Evolutionary conservation across 75 land plant species (phyloP).

Genomic region (Azolla pinnata): DNA sequence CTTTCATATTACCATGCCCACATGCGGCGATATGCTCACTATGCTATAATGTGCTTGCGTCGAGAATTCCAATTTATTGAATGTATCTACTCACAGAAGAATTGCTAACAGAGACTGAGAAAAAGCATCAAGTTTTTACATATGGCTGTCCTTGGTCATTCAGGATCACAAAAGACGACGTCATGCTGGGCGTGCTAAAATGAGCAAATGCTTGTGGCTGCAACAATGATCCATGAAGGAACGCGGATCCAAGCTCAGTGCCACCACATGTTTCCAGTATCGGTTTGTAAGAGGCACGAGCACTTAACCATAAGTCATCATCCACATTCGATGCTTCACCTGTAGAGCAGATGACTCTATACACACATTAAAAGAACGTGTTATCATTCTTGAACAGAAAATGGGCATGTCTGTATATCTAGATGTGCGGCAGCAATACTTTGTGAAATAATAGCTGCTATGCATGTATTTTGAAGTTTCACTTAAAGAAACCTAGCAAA

Average conservation of each 20-base stretch:
- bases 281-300: constrained; percentile 61
- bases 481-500: too few species aligned
- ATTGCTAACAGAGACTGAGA: too few species aligned
- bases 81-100: not conserved
- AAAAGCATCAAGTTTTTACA: too few species aligned
- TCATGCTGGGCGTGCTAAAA: constrained; percentile 72
- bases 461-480: too few species aligned
- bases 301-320: constrained; percentile 93
- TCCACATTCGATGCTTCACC: constrained; percentile 84
- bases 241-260: constrained; percentile 73
- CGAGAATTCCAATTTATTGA: not conserved
- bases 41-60: too few species aligned
- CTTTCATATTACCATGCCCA: not conserved
- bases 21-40: not conserved
- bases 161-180: constrained; percentile 56
- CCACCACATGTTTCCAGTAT: constrained; percentile 90
- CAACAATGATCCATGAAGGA: constrained; percentile 52
- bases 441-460: too few species aligned
- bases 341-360: constrained; percentile 62
- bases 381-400: too few species aligned
- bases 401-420: too few species aligned
- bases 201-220: constrained; percentile 87
- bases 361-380: too few species aligned
- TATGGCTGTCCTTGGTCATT: constrained; percentile 65
- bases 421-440: too few species aligned